phyloP scores from a whole-genome alignment of 2,329 filamentous ascomycete species.

The Gaeumannomyces sp. region DNA sequence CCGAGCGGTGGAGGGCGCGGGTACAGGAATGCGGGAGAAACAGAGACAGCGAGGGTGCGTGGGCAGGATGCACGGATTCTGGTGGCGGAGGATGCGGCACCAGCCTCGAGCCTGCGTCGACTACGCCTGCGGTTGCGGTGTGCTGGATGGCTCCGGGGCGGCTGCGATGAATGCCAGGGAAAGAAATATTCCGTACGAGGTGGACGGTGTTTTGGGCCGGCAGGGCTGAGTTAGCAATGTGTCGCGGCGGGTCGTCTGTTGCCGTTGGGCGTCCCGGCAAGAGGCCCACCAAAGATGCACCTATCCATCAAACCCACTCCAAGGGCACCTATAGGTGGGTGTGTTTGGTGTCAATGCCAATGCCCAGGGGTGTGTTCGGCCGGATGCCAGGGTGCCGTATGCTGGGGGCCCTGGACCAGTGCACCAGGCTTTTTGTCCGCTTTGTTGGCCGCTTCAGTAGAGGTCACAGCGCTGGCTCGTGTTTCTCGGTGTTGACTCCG shows the following conservation, averaged over 20 bases:
- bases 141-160: neutral
- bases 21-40: neutral
- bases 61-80: neutral
- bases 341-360: neutral
- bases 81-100: neutral
- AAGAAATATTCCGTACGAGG: neutral
- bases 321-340: neutral
- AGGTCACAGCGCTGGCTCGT: neutral
- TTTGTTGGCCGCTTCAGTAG: neutral
- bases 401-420: neutral
- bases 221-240: slow-evolving; percentile 1
- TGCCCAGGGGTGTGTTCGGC: neutral
- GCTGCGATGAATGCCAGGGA: neutral
- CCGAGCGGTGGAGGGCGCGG: neutral
- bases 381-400: neutral
- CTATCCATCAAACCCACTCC: neutral
- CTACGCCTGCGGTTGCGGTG: neutral
- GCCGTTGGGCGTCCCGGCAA: neutral
- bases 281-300: neutral
- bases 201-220: neutral
- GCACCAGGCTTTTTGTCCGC: too few relatives aligned
- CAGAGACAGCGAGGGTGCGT: neutral
- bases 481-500: neutral
- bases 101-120: neutral
- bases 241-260: neutral